Evolutionary conservation across 83 land plant species (phyloP), one percentile per base, ranked within the genome.

Genomic region (Picea mariana): DNA sequence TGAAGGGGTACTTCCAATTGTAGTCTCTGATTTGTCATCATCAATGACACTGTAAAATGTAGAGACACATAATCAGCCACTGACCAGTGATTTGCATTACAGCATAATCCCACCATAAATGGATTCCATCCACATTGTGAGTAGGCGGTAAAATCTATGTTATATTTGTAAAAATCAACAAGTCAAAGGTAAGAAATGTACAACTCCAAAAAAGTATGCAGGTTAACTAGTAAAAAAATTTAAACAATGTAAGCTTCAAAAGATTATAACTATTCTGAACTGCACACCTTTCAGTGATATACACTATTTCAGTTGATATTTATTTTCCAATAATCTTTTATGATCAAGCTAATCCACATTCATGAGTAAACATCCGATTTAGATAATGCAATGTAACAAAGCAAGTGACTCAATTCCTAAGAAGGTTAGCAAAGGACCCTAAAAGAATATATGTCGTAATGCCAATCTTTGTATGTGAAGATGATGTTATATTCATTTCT

Each of bases 1-100:
- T 86, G 90, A 82, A n/a, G 78, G 80, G 23, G 40, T 52, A 62
- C 63, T 23, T n/a, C 7, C 76, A 18, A 34, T 77, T 47, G 77
- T 11, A 3, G 7, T 58, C 26, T 81, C 85, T 34, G 20, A 20
- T 18, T 89, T 86, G 59, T 44, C 52, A 82, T 92, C 94, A 84
- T 92, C 94, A 67, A 92, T 85, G 13, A 94, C 93, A 89, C 94
- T 92, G 89, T 67, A 85, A 65, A 67, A 81, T 47, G 47, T 5
- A 84, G 5, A 79, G 62, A 66, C 62, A 78, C 47, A 21, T 82
- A 55, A n/a, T 60, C 24, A 75, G 60, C 13, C 7, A 76, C 60
- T n/a, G 67, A 9, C 12, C 55, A 49, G 11, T 49, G 55, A 49
- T 9, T 8, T 49, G 55, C 55, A 49, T 49, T 68, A n/a, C 52